Base-by-base conservation (phyloP, 2,329 filamentous ascomycete species). In the Bipolaris cookei region DNA sequence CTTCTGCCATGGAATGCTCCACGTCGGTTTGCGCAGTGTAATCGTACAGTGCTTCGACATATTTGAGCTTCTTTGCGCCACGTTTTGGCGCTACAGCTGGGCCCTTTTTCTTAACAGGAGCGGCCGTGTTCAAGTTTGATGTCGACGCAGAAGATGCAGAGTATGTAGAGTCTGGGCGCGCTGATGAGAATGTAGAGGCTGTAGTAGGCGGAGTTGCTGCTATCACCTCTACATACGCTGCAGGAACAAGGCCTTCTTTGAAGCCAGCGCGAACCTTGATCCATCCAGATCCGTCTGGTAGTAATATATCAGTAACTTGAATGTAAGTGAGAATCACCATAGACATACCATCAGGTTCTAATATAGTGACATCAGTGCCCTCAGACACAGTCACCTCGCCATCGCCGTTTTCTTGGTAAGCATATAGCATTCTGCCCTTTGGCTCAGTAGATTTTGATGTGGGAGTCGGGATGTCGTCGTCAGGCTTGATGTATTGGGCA, bases 11-110 rank as follows among this genome's bases (percentile, higher is more conserved):
- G 70, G 84, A 92, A 76, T 94, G 92, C 78, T 99, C 95, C 6
- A 87, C 85, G 5, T 96, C 91, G 64, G 88, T 92, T 68, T 92
- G 88, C 16, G 94, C 92, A 49, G 88, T 83, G 75, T 99, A 99
- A 48, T 95, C 91, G 75, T 98, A 99, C 68, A 98, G 65, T 1
- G 95, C 95, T 74, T 97, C 90, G 1, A 96, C 94, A 69, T 98
- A 96, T 72, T 90, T 91, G 34, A 97, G 82, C 76, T 96, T 97
- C 85, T 97, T 97, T 3, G 92, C 93, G 13, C 93, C 93, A 8
- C 93, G 87, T 65, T 89, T 89, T 3, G 95, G 95, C 13, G 95
- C 95, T 4, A 99, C 95, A 0, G 89, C 92, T 0, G 93, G 93
- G 0, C 93, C 93, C 75, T 96, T 92, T 78, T 96, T 96, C 81